These are phyloP conservation scores for Solanum hybrid DNA, from an alignment of 305 asterid genomes.

Conservation along the genomic window DNA sequence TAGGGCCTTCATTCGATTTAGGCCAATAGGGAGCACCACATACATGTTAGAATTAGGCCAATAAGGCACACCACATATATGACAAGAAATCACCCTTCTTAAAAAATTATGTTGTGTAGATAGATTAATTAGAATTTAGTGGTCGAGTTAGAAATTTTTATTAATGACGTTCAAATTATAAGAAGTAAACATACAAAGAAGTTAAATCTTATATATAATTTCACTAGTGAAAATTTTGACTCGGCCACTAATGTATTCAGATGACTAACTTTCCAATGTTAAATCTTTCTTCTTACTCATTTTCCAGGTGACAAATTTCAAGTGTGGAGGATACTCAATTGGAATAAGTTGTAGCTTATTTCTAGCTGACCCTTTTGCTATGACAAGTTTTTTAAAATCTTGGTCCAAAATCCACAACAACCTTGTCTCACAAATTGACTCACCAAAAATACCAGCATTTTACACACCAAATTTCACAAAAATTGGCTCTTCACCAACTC, in stretches of 20 bases:
- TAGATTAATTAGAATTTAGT: too few relatives aligned
- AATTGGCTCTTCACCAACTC: conserved; percentile 10
- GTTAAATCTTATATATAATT: background rate
- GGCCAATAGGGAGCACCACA: background rate
- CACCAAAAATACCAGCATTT: conserved; percentile 27
- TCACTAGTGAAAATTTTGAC: background rate
- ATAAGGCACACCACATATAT: background rate
- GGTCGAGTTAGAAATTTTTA: accelerated
- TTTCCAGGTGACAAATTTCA: conserved; percentile 56
- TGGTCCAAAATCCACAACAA: conserved; percentile 38
- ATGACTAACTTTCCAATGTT: background rate
- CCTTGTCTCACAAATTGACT: conserved; percentile 20
- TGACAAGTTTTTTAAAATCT: conserved; percentile 31
- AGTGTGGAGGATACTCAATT: conserved; percentile 56
- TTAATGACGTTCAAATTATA: background rate
- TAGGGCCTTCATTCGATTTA: background rate
- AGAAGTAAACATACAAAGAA: background rate
- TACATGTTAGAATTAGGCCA: background rate
- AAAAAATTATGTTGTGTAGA: too few relatives aligned
- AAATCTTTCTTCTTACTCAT: too few relatives aligned
- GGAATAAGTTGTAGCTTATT: conserved; percentile 58
- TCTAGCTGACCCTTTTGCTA: conserved; percentile 40
- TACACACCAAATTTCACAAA: conserved; percentile 33
- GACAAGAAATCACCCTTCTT: background rate
- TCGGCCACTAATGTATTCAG: accelerated